Conservation (phyloP, 768 basidiomycete genomes). For the Collybia mongolica region DNA sequence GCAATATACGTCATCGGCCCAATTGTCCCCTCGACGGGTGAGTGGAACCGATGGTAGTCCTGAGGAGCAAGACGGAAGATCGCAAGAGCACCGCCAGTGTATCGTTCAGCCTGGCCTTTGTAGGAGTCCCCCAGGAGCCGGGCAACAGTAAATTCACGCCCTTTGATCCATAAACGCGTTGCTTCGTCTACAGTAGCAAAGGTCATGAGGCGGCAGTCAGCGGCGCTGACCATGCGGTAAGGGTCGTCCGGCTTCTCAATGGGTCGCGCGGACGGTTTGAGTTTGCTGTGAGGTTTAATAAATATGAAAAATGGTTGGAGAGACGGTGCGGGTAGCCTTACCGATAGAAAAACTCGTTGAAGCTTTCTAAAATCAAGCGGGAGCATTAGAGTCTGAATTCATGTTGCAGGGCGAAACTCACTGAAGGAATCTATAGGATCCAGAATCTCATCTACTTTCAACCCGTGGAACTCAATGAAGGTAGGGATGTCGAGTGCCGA, state of each 20-base stretch:
- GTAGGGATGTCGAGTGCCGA: conserved; percentile 81
- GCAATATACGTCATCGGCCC: conserved; percentile 80
- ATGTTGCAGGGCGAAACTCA: conserved; percentile 31
- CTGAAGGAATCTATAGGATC: conserved; percentile 86
- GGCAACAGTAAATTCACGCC: conserved; percentile 84
- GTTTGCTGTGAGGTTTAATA: conserved; percentile 53
- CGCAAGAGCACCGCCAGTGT: conserved; percentile 76
- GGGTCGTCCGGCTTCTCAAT: conserved; percentile 73
- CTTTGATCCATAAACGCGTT: conserved; percentile 94
- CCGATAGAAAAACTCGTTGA: conserved; percentile 92
- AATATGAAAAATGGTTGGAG: not conserved
- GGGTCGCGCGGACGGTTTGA: conserved; percentile 81
- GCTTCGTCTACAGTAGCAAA: conserved; percentile 87
- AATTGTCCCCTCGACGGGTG: conserved; percentile 80
- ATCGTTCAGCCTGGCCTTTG: conserved; percentile 65
- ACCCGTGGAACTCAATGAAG: conserved; percentile 89
- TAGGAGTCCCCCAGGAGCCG: conserved; percentile 81
- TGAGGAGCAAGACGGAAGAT: conserved; percentile 94
- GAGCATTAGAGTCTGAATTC: not conserved
- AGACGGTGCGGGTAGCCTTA: conserved; percentile 16
- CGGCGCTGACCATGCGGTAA: conserved; percentile 78
- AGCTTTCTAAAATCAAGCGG: conserved; percentile 56
- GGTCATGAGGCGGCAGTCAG: conserved; percentile 95
- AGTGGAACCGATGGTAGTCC: conserved; percentile 95
- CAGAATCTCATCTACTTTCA: conserved; percentile 78